Base-by-base conservation (phyloP, 2,329 filamentous ascomycete species). In the Aspergillus novoparasiticus region DNA sequence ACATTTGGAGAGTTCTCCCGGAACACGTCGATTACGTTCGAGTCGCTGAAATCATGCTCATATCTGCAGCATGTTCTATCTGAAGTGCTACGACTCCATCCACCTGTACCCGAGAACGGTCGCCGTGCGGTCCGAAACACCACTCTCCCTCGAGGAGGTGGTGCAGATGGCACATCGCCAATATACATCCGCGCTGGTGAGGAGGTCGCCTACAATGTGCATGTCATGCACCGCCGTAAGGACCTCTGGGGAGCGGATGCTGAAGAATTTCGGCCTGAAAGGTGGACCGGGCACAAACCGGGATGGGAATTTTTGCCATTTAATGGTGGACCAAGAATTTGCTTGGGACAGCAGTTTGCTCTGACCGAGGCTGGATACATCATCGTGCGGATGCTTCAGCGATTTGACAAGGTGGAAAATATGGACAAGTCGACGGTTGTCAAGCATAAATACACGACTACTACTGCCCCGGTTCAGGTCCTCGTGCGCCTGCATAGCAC, bases 381-480 rank as follows among this genome's bases (percentile, higher is more conserved):
- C 45, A 48, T 48, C 11, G 21, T 48, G 45, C 45, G 45, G 2
- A 26, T 48, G n/a, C 45, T 48, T 48, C 45, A 26, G 11, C 21
- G 45, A 26, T 48, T 48, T 21, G 41, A 45, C 5, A 45, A 45
- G 11, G n/a, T 45, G 41, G 41, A 45, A 45, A 45, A 45, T 21
- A 45, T 45, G 41, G 41, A 45, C 41, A 45, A 21, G 41, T 45
- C 41, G 41, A 45, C 41, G 4, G 41, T 45, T 11, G 19, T 54
- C 51, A 54, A 54, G 2, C 51, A 54, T 36, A 54, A 54, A 23
- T 36, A 36, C 51, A 54, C 51, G 51, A 11, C 30, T 9, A 54
- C 51, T 23, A 54, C 51, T 54, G 51, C 51, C 16, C 51, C 51
- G 3, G 51, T 32, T 54, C 51, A 54, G 51, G 51, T 23, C 21